Evolutionary conservation across 2,329 filamentous ascomycete species (phyloP).

Genomic region (Ploettnerulaceae sp.): DNA sequence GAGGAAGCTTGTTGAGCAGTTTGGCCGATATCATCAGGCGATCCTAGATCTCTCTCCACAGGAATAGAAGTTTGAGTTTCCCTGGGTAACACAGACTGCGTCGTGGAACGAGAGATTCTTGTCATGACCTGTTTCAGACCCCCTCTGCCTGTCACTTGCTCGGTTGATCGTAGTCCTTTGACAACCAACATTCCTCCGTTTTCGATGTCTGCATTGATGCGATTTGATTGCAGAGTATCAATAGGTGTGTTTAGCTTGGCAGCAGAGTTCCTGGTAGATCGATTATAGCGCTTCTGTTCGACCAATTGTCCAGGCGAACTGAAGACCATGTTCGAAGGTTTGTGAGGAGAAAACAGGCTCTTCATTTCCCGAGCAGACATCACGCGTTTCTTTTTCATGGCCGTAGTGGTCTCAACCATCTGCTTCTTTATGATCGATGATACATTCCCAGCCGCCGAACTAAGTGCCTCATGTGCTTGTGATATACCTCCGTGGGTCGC

Average conservation of each 20-base stretch:
- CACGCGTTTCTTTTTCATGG: background rate
- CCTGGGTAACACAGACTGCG: too few relatives aligned
- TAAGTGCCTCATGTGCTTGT: too few relatives aligned
- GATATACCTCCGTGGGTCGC: too few relatives aligned
- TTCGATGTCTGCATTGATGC: background rate
- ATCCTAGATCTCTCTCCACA: too few relatives aligned
- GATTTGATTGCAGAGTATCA: background rate
- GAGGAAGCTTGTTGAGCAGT: too few relatives aligned
- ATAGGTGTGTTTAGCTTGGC: background rate
- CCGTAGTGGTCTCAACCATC: too few relatives aligned
- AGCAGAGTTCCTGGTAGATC: constrained; percentile 1
- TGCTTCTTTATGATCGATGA: too few relatives aligned
- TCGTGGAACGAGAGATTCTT: too few relatives aligned
- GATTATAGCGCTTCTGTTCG: background rate
- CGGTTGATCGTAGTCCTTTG: background rate
- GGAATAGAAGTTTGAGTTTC: too few relatives aligned
- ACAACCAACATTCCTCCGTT: constrained; percentile 1
- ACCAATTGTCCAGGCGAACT: background rate
- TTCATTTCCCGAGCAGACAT: background rate
- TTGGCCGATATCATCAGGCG: too few relatives aligned
- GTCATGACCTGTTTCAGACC: too few relatives aligned
- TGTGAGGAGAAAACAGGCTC: background rate
- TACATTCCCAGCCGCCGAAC: too few relatives aligned
- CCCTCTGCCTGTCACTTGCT: background rate
- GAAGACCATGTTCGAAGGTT: background rate